These are phyloP conservation scores for Cutaneotrichosporon arboriforme DNA, from an alignment of 1,284 basidiomycete genomes.

Conservation along the genomic window DNA sequence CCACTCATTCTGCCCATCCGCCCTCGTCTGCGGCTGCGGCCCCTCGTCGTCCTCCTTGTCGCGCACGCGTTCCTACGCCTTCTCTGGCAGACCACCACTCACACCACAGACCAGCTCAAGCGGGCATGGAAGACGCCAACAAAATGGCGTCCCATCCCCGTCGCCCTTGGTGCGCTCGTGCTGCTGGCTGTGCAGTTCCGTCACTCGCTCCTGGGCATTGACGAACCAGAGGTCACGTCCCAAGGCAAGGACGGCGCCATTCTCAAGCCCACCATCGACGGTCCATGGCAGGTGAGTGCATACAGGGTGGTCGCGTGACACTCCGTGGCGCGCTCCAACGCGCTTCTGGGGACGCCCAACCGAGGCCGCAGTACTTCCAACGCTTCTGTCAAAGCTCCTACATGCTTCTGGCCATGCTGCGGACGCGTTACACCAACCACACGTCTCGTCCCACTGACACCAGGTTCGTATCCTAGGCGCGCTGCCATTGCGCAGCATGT, in stretches of 20 bases:
- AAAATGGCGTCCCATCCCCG: slow-evolving; percentile 91
- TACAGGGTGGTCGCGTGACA: not conserved
- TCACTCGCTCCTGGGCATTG: slow-evolving; percentile 27
- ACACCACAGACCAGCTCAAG: slow-evolving; percentile 42
- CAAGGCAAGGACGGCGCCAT: slow-evolving; percentile 62
- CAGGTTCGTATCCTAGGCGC: slow-evolving; percentile 95
- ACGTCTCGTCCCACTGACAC: not conserved
- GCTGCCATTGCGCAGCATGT: slow-evolving; percentile 86
- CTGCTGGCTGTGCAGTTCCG: slow-evolving; percentile 73
- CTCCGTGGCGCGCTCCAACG: too few species aligned
- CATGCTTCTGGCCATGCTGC: too few species aligned
- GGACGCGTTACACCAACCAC: not conserved
- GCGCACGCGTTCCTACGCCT: slow-evolving; percentile 1
- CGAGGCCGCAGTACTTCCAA: not conserved
- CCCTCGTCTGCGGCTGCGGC: not conserved
- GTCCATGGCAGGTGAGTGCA: slow-evolving; percentile 83
- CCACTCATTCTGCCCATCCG: slow-evolving; percentile 3
- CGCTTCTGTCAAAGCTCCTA: too few species aligned
- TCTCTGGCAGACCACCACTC: slow-evolving; percentile 2
- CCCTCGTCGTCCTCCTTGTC: slow-evolving; percentile 3
- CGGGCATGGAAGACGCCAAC: slow-evolving; percentile 86
- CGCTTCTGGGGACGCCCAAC: not conserved
- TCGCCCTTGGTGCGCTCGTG: slow-evolving; percentile 82
- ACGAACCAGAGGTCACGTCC: slow-evolving; percentile 39
- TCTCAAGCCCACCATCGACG: slow-evolving; percentile 57